phyloP scores from a whole-genome alignment of 768 basidiomycete species.

The Cystoderma amianthinum region DNA sequence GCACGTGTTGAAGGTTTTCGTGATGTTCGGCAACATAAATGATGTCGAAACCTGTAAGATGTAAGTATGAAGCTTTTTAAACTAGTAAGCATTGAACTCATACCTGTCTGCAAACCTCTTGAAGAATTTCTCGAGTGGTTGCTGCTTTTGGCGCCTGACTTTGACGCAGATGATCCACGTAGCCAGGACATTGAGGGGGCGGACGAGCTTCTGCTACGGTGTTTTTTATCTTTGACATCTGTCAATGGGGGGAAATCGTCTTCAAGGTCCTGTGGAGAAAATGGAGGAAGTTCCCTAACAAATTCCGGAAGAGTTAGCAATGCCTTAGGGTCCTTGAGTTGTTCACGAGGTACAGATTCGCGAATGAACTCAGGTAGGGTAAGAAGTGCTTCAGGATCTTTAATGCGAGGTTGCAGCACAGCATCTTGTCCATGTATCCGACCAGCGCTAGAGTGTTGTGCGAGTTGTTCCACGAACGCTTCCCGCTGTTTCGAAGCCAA shows the following conservation, averaged over 20 bases:
- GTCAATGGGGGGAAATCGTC: constrained; percentile 3
- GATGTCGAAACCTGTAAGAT: constrained; percentile 32
- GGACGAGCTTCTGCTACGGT: constrained; percentile 45
- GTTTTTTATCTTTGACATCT: constrained; percentile 22
- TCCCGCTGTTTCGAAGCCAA: constrained; percentile 40
- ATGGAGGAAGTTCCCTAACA: constrained; percentile 40
- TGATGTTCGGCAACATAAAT: constrained; percentile 70
- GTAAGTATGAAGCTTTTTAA: too few species aligned
- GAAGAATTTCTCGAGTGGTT: not conserved
- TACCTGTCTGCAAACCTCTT: not conserved
- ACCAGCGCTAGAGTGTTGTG: constrained; percentile 64
- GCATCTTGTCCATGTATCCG: constrained; percentile 81
- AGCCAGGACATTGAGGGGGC: constrained; percentile 59
- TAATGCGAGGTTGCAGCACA: constrained; percentile 33
- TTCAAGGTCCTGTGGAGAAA: constrained; percentile 9
- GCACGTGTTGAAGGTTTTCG: constrained; percentile 74
- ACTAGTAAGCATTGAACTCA: not conserved
- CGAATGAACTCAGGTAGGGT: constrained; percentile 60
- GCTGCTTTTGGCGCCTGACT: not conserved
- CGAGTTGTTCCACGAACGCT: constrained; percentile 69
- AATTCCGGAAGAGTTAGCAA: constrained; percentile 56
- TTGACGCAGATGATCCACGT: constrained; percentile 20
- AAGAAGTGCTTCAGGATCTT: constrained; percentile 46
- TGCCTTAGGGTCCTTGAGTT: constrained; percentile 32
- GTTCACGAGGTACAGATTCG: constrained; percentile 36